Evolutionary conservation across 23 red algal genomes (phyloP), one percentile per base, ranked within the genome.

Genomic region (Chondrus crispus): DNA sequence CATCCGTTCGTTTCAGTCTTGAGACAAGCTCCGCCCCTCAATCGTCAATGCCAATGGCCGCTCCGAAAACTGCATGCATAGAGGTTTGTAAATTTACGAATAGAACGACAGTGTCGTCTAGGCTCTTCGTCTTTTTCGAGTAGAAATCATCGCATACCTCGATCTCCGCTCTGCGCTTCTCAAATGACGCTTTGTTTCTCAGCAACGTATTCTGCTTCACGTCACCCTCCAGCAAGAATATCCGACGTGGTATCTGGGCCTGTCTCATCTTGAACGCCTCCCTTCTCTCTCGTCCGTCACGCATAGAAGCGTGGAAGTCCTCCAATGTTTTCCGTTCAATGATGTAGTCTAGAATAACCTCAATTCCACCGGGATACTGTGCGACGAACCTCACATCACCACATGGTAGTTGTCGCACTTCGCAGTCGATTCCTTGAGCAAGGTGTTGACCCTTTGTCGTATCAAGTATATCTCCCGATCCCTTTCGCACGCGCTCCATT

Each of bases 301-400:
- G 3, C 71, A 94, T 79, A 3, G 92, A 94, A 4, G 41, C 41
- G 22, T 18, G 70, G 40, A 80, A 88, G 62, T 94, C 92, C 39
- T 62, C 51, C 2, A 94, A 33, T 9, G 92, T 94, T 68, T 94
- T 94, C n/a, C 92, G 60, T 76, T 94, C 92, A 88, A 94, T 72
- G 20, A 94, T 20, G 38, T 87, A 87, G 32, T 94, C 92, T 13
- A 94, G 32, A 28, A 94, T 71, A 44, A 88, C 49, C 48, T 94
- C 92, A 63, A 72, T 81, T 18, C 50, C 80, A 32, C 84, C 77
- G 51, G 54, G 30, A 46, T 73, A 84, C 39, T 64, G 40, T 18
- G 89, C 89, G 29, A 92, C 44, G 76, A 92, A 92, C 62, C 82
- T 38, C 30, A 77, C 77, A 81, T 92, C 89, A 49, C 88, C 89